Base-by-base conservation (phyloP, 2,329 filamentous ascomycete genomes). In the Sporothrix globosa region DNA sequence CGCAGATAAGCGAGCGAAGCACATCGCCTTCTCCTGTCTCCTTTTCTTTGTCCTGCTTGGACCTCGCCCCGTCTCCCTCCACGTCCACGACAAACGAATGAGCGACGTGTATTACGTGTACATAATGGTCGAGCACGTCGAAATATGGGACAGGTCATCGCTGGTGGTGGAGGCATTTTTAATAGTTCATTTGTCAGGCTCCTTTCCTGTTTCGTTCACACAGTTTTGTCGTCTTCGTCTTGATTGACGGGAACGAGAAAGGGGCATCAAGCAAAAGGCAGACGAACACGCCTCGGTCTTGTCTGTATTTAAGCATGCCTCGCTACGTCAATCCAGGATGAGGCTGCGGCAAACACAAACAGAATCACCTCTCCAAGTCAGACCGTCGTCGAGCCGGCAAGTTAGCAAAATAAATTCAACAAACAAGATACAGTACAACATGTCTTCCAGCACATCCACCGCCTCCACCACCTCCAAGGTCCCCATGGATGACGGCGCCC, bases 401-500 rank as follows among this genome's bases (percentile, higher is more conserved):
- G 34, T 34, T 6, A 34, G 5, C 34, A 34, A 34, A 34, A 9
- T n/a, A 3, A 52, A 6, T 4, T 19, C 48, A 30, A 30, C 53
- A 11, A n/a, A 6, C 19, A 50, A 53, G 9, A 24, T 7, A 24
- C 9, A 14, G 17, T 11, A 30, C 56, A 41, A 9, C 7, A 60
- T 60, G 56, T 21, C 56, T 39, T 58, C 54, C 2, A 27, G n/a
- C 60, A 30, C 39, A n/a, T 21, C 41, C 60, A 19, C 39, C 39
- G 21, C 34, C 34, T 34, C 46, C 24, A 50, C 44, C 21, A 50
- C 44, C 21, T 34, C 63, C 24, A 30, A 24, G 10, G 63, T 67
- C 46, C 21, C 27, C 6, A 67, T 67, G 63, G 63, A 67, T 24
- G 63, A 67, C 27, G 63, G 63, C 27, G 46, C 46, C 17, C 44